Percentiles rank a stretch among this genome's conserved stretches.
Evolutionary conservation across 345 rosid genomes (phyloP).

Genomic region (Hypericum androsaemum): DNA sequence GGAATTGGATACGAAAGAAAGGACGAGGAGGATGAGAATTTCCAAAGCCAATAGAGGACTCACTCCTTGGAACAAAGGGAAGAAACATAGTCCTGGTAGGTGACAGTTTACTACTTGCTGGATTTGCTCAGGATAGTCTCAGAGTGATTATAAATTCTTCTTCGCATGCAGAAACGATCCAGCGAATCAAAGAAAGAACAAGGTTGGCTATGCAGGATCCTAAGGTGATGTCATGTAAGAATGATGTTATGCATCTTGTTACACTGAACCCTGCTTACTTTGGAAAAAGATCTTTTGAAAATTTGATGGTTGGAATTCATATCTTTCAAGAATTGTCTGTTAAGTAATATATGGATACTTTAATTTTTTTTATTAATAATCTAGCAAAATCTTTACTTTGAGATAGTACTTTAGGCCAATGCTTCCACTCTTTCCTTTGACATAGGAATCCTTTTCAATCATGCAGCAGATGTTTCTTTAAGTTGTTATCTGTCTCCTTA

Average conservation of each 20-base stretch:
- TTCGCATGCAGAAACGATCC: conserved; percentile 59
- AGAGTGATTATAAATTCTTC: neutral
- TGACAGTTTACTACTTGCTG: conserved; percentile 1
- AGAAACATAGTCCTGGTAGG: conserved; percentile 85
- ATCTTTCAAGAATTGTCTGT: too few species aligned
- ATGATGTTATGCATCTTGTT: conserved; percentile 17
- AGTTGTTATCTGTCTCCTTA: too few species aligned
- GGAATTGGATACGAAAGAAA: conserved; percentile 52
- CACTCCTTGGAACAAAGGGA: conserved; percentile 96
- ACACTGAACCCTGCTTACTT: neutral
- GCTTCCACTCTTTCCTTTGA: too few species aligned
- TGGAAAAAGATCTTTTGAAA: conserved; percentile 1
- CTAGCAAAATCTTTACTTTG: too few species aligned
- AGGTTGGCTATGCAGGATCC: conserved; percentile 95
- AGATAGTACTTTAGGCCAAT: too few species aligned
- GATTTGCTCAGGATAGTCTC: too few species aligned
- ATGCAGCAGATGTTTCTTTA: too few species aligned
- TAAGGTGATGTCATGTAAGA: conserved; percentile 99
- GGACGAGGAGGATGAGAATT: conserved; percentile 68
- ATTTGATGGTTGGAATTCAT: too few species aligned
- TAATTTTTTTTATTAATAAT: too few species aligned
- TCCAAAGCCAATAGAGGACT: conserved; percentile 91
- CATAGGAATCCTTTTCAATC: too few species aligned
- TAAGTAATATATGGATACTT: too few species aligned
- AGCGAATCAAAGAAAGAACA: conserved; percentile 76